phyloP scores from a whole-genome alignment of 176 grass and related monocot genomes.

The Phyllostachys edulis region DNA sequence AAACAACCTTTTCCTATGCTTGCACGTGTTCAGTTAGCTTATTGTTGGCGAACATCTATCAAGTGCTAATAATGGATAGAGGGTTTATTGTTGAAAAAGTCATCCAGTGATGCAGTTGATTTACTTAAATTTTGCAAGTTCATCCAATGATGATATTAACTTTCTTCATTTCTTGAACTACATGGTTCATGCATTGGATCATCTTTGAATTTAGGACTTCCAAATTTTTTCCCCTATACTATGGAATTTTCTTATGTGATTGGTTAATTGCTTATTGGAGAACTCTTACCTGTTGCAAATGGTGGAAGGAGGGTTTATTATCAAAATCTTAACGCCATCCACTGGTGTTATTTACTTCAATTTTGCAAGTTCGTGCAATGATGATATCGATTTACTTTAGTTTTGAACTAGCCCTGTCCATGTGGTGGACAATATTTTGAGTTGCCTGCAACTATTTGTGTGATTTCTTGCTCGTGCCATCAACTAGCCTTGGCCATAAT shows the following conservation, averaged over 20 bases:
- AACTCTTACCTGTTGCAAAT: not conserved
- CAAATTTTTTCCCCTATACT: not conserved
- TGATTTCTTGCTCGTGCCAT: not conserved
- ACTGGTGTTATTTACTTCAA: not conserved
- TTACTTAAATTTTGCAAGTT: not conserved
- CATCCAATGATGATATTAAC: not conserved
- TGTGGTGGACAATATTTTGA: not conserved
- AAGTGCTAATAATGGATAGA: not conserved
- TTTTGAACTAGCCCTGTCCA: not conserved
- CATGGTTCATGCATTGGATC: not conserved
- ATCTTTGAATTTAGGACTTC: not conserved
- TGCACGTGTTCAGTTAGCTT: not conserved
- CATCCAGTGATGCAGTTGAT: not conserved
- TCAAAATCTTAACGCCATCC: not conserved
- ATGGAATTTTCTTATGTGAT: slow-evolving; percentile 17
- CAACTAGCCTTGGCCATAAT: not conserved
- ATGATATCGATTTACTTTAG: not conserved
- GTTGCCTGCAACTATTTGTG: not conserved
- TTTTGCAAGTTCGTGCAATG: not conserved
- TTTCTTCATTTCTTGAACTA: not conserved
- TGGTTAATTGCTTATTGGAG: not conserved
- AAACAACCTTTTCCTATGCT: not conserved
- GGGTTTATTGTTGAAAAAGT: not conserved
- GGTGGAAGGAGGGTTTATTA: not conserved
- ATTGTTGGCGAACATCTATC: not conserved